Evolutionary conservation across 345 rosid species (phyloP), one percentile per base, ranked within the genome.

Genomic region (Laguncularia racemosa): DNA sequence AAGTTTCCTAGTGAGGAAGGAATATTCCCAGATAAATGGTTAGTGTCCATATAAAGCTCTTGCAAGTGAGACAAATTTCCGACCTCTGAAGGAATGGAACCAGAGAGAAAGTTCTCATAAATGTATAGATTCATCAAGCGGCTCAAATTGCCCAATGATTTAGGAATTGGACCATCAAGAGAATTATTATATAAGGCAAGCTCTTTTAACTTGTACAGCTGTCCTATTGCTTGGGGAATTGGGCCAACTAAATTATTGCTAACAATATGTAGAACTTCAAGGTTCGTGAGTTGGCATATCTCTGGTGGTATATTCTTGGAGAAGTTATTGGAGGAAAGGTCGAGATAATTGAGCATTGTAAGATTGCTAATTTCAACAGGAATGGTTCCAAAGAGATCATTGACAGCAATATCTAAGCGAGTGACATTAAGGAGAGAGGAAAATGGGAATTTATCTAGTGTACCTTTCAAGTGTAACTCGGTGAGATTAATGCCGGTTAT

Each of bases 141-240:
- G 51, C n/a, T 44, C 14, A 73, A 17, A 15, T 67, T 63, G 21
- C 66, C 69, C 16, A 68, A 11, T 49, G 54, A 16, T 12, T 59
- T n/a, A 15, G 77, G 71, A 50, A 75, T 59, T 0, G 50, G 5
- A 21, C 75, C 77, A 6, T 13, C 49, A 20, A 76, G 64, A 14
- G 12, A 10, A 46, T 71, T 75, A n/a, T 44, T 20, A 11, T 20
- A 23, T 16, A 59, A 4, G 59, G 43, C 4, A 38, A 64, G 58
- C 50, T 58, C 53, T 50, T 48, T 21, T 21, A 70, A 21, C 20
- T 28, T 55, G 40, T 16, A 19, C 19, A 74, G n/a, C 13, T 56
- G 51, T 52, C 72, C 70, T 7, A 70, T 3, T 15, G 59, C 52
- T 49, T 43, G 44, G 20, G 78, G 72, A 44, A 67, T 66, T 13